Base-by-base conservation (phyloP, 2,329 filamentous ascomycete genomes). In the Clonostachys rhizophaga region DNA sequence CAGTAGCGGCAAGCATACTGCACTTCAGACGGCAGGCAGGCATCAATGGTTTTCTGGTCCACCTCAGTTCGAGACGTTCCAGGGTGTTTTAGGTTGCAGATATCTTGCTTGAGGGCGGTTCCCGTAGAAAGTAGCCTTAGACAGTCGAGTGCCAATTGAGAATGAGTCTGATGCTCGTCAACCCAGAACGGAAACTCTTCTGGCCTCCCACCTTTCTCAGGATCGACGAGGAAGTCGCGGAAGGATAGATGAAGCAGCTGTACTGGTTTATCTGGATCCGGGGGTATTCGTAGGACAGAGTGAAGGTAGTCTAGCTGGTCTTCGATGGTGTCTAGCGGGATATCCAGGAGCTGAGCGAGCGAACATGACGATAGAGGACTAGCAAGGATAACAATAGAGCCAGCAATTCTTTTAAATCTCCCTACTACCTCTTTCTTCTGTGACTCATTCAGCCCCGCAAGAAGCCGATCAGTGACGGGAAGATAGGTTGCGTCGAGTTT, bases 401-500 rank as follows among this genome's bases (percentile, higher is more conserved):
- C 45, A 11, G 42, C 16, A 35, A 46, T 46, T 9, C 34, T 30
- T 20, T 34, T 12, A 46, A 46, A 14, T 35, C 6, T n/a, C 7
- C 20, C n/a, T 18, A 11, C 11, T 13, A 14, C 16, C 33, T 11
- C 34, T 46, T 16, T n/a, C 5, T 2, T 24, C 40, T 14, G 14
- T 10, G 6, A 17, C 5, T 16, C 13, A 20, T 33, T 34, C 5
- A 45, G 30, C 6, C 34, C 33, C 13, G 10, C 9, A 11, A 46
- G 30, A n/a, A 46, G 45, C 18, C 46, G 40, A n/a, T 51, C 14
- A 9, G 51, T 18, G 4, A 48, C 47, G 34, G 47, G 47, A 9
- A 42, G 17, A 33, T 52, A 52, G 16, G 47, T 50, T 8, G 42
- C 37, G 11, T 47, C 39, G n/a, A 53, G 36, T 12, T 47, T 33